Evolutionary conservation across 345 rosid genomes (phyloP).

Genomic region (Schrenkiella parvula): DNA sequence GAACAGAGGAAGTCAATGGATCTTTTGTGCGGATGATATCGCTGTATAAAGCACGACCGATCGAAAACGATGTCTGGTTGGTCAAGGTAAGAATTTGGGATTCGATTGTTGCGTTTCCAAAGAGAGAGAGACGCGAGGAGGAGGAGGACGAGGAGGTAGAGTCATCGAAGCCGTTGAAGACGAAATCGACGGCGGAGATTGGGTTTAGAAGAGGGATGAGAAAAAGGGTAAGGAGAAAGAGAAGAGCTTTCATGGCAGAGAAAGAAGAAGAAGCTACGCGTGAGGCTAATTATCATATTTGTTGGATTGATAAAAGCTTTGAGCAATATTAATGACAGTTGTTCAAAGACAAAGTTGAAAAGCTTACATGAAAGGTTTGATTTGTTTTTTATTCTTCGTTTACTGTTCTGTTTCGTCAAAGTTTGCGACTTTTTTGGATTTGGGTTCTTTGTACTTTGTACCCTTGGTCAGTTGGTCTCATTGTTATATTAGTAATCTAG

Average conservation of each 20-base stretch:
- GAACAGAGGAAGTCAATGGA: slow-evolving; percentile 36
- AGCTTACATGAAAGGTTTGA: not conserved
- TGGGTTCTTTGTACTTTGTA: not conserved
- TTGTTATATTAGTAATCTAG: not conserved
- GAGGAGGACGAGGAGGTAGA: slow-evolving; percentile 26
- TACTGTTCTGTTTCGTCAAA: slow-evolving; percentile 1
- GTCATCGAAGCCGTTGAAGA: slow-evolving; percentile 68
- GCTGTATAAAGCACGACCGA: slow-evolving; percentile 48
- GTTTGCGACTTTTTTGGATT: not conserved
- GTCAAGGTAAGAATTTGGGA: slow-evolving; percentile 45
- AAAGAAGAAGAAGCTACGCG: not conserved
- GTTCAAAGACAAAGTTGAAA: slow-evolving; percentile 20
- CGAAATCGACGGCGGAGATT: slow-evolving; percentile 45
- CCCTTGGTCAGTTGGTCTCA: not conserved
- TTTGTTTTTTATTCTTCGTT: not conserved
- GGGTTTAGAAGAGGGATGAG: slow-evolving; percentile 18
- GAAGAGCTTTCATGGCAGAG: slow-evolving; percentile 28
- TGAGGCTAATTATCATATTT: slow-evolving; percentile 2
- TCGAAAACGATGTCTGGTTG: slow-evolving; percentile 33
- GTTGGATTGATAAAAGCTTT: not conserved
- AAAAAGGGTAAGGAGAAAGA: slow-evolving; percentile 25
- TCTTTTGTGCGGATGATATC: slow-evolving; percentile 29
- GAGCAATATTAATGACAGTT: slow-evolving; percentile 10
- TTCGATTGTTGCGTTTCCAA: slow-evolving; percentile 38
- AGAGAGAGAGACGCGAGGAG: slow-evolving; percentile 16